phyloP scores from a whole-genome alignment of 176 grass and related monocot species.

The Hyparrhenia diplandra region DNA sequence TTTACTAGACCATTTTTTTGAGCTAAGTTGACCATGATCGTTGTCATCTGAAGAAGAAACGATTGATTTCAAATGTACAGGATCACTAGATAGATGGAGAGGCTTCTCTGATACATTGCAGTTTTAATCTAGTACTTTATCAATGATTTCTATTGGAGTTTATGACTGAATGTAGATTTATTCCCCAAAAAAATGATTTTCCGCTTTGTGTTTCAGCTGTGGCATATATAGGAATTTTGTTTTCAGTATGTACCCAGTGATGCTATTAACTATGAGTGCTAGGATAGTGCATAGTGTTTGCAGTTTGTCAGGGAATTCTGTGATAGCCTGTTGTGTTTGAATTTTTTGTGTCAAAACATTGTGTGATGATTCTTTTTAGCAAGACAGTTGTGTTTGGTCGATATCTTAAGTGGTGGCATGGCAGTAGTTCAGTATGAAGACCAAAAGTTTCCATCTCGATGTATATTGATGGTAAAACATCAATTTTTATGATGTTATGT shows the following conservation, averaged over 20 bases:
- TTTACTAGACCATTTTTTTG: too few species aligned
- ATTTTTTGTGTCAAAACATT: neutral
- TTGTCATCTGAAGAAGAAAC: neutral
- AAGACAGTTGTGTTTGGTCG: neutral
- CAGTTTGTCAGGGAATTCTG: neutral
- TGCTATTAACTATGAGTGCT: neutral
- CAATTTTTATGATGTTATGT: neutral
- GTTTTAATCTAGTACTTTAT: neutral
- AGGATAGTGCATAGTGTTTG: neutral
- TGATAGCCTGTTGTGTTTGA: neutral
- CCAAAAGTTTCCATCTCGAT: conserved; percentile 4
- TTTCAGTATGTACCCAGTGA: neutral
- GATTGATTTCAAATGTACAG: neutral
- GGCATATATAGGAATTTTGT: neutral
- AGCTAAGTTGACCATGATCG: too few species aligned
- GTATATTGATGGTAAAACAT: neutral
- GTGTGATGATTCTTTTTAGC: neutral
- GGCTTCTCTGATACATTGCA: neutral
- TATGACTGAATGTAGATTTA: neutral
- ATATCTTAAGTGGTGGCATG: too few species aligned
- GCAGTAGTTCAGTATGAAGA: neutral
- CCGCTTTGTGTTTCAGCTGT: neutral
- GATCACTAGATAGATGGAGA: neutral
- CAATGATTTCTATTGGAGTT: neutral
- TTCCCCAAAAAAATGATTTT: neutral